Evolutionary conservation across 108 stramenopile species (phyloP).

Genomic region (Pseudonitzschia multiseries): DNA sequence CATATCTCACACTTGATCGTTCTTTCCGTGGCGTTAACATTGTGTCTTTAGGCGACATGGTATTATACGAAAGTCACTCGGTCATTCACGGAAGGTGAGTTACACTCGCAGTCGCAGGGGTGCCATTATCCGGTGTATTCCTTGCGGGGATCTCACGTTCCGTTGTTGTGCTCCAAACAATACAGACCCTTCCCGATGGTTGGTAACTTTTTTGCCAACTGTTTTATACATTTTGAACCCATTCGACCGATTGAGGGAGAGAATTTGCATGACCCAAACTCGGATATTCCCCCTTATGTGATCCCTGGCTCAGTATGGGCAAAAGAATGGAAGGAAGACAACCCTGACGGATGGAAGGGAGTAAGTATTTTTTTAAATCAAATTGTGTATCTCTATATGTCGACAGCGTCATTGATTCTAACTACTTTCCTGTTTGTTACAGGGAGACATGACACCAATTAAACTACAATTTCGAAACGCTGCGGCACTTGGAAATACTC

Average conservation of each 20-base stretch:
- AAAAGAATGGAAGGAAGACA: slow-evolving; percentile 28
- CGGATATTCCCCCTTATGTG: slow-evolving; percentile 55
- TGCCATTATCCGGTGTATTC: slow-evolving; percentile 5
- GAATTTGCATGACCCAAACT: slow-evolving; percentile 22
- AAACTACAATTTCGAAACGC: not conserved
- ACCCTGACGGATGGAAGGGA: slow-evolving; percentile 45
- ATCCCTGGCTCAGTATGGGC: slow-evolving; percentile 44
- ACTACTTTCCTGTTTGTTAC: no score
- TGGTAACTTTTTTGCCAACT: slow-evolving; percentile 57
- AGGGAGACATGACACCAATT: not conserved
- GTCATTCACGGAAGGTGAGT: slow-evolving; percentile 78
- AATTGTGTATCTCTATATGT: no score
- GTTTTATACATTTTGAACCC: slow-evolving; percentile 80
- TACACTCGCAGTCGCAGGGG: not conserved
- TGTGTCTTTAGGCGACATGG: slow-evolving; percentile 72
- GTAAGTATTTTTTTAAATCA: slow-evolving; percentile 7
- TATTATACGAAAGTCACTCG: slow-evolving; percentile 88
- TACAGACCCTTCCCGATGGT: slow-evolving; percentile 59
- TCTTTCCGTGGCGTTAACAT: not conserved
- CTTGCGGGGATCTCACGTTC: not conserved
- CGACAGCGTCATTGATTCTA: no score
- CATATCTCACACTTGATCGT: not conserved
- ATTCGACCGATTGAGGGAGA: slow-evolving; percentile 4
- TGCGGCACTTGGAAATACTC: not conserved
- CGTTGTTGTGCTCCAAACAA: slow-evolving; percentile 29